Conservation (phyloP, 352 stramenopile species). For the Phytopythium helicoides region DNA sequence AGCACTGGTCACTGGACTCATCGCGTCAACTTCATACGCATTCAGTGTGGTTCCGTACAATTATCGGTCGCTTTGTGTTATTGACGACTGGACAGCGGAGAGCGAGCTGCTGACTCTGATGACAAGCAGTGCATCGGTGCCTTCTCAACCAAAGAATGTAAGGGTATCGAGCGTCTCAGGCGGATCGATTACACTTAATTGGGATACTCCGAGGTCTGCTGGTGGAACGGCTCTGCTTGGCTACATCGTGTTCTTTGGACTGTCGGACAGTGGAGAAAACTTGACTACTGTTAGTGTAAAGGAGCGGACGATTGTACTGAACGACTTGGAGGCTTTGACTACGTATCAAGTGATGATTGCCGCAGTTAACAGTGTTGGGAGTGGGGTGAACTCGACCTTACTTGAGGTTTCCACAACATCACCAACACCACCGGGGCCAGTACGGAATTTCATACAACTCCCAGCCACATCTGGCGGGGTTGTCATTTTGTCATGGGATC, state of each 20-base stretch:
- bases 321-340: slow-evolving; percentile 21
- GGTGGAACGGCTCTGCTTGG: slow-evolving; percentile 23
- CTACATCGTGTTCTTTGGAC: slow-evolving; percentile 31
- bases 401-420: slow-evolving; percentile 23
- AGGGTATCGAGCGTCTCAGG: slow-evolving; percentile 21
- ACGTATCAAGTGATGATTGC: slow-evolving; percentile 36
- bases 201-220: slow-evolving; percentile 41
- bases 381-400: slow-evolving; percentile 30
- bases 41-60: slow-evolving; percentile 49
- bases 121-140: slow-evolving; percentile 29
- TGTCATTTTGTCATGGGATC: slow-evolving; percentile 37
- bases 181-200: slow-evolving; percentile 37
- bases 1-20: slow-evolving; percentile 26
- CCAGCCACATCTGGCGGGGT: slow-evolving; percentile 31
- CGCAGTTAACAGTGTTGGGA: slow-evolving; percentile 33
- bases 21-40: slow-evolving; percentile 38
- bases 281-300: slow-evolving; percentile 11
- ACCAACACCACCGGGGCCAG: slow-evolving; percentile 24
- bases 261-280: slow-evolving; percentile 3
- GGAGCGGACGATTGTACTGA: slow-evolving; percentile 6
- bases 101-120: slow-evolving; percentile 33
- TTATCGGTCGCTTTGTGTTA: slow-evolving; percentile 36
- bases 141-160: slow-evolving; percentile 45
- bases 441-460: slow-evolving; percentile 30
- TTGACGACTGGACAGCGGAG: slow-evolving; percentile 17